These are phyloP conservation scores for Raphanus hybrid DNA, from an alignment of 441 rosid species.

Conservation along the genomic window DNA sequence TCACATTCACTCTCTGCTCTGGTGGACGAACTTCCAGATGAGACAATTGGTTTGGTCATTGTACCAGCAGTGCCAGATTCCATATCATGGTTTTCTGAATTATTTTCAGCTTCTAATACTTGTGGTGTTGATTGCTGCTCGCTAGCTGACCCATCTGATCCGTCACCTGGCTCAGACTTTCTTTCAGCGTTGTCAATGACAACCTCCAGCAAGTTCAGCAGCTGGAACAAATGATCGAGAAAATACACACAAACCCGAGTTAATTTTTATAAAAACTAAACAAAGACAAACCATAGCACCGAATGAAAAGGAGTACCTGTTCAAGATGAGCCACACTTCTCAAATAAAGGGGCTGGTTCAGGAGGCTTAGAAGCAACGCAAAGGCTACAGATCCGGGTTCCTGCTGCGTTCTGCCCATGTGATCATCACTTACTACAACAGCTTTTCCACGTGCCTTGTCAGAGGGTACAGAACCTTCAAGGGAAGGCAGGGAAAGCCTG, in stretches of 20 bases:
- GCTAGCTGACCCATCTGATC: slow-evolving; percentile 53
- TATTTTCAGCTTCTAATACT: slow-evolving; percentile 51
- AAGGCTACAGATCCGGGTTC: slow-evolving; percentile 63
- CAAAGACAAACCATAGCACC: slow-evolving; percentile 20
- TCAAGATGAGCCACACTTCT: slow-evolving; percentile 98
- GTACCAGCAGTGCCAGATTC: slow-evolving; percentile 52
- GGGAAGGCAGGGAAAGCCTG: slow-evolving; percentile 61
- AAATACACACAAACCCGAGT: slow-evolving; percentile 18
- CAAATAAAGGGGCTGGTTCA: slow-evolving; percentile 91
- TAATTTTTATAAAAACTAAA: not conserved
- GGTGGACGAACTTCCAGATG: slow-evolving; percentile 54
- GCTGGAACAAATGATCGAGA: slow-evolving; percentile 53
- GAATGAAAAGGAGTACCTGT: slow-evolving; percentile 59
- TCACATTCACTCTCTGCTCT: slow-evolving; percentile 62
- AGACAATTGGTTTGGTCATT: slow-evolving; percentile 49
- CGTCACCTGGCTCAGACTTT: slow-evolving; percentile 62
- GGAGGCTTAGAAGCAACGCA: slow-evolving; percentile 84
- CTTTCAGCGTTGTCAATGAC: slow-evolving; percentile 80
- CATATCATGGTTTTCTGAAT: slow-evolving; percentile 48
- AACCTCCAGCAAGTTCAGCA: slow-evolving; percentile 90
- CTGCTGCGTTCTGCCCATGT: slow-evolving; percentile 45
- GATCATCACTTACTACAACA: slow-evolving; percentile 61
- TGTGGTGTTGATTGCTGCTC: slow-evolving; percentile 42
- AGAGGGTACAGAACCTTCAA: slow-evolving; percentile 44
- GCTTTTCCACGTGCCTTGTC: slow-evolving; percentile 77